Percentiles rank a stretch among this genome's conserved stretches.
Evolutionary conservation across 78 protist species (phyloP).

Genomic region (Guillardia theta): DNA sequence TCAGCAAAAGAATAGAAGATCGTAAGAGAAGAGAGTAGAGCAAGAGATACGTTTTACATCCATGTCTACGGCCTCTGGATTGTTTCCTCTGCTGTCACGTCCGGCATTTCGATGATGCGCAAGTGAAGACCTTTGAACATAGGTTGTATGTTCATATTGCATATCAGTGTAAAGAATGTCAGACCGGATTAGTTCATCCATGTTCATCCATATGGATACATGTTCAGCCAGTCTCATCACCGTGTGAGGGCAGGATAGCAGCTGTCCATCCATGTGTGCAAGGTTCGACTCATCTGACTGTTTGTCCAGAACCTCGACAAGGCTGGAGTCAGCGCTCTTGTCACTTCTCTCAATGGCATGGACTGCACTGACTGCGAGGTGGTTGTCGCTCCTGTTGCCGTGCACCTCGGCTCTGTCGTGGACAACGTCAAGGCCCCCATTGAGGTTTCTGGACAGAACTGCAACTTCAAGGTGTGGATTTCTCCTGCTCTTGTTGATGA

Average conservation of each 20-base stretch:
- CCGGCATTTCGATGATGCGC: no score
- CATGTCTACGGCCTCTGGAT: neutral
- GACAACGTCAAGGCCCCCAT: neutral
- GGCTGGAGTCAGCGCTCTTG: neutral
- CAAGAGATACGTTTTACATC: neutral
- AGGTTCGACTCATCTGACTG: neutral
- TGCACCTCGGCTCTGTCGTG: neutral
- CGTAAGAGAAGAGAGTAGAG: neutral
- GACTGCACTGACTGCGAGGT: constrained; percentile 12
- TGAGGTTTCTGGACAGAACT: constrained; percentile 36
- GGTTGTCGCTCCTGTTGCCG: neutral
- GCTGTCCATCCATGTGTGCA: neutral
- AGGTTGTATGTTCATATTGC: neutral
- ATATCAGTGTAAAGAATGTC: neutral
- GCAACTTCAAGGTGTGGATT: neutral
- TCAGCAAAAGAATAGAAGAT: neutral
- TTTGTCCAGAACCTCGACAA: neutral
- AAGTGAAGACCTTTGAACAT: neutral
- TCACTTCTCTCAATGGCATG: neutral
- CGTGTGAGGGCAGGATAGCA: neutral
- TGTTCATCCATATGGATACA: neutral
- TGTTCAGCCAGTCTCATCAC: neutral
- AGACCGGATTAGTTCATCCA: neutral
- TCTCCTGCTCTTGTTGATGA: neutral
- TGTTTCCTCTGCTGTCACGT: no score